These are phyloP conservation scores for Danielia reshetovae DNA, from an alignment of 805 yeast species.

Conservation along the genomic window DNA sequence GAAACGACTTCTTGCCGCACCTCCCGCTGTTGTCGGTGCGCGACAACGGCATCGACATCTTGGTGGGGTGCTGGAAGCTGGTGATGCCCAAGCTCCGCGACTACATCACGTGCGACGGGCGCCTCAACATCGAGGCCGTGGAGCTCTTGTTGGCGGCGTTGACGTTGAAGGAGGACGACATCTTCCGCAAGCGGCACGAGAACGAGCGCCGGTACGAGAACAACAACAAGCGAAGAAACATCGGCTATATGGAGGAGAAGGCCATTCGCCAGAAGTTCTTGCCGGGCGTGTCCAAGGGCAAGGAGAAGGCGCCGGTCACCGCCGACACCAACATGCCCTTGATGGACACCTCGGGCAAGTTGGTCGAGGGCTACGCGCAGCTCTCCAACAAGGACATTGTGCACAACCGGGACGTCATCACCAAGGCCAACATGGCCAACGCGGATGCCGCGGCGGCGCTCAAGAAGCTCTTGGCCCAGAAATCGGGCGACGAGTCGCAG, in stretches of 20 bases:
- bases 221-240: conserved; percentile 54
- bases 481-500: conserved; percentile 13
- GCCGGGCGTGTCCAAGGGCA: conserved; percentile 62
- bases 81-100: conserved; percentile 62
- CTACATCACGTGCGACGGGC: conserved; percentile 89
- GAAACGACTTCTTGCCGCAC: conserved; percentile 97
- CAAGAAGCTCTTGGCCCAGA: conserved; percentile 33
- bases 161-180: conserved; percentile 71
- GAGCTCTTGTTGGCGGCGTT: conserved; percentile 63
- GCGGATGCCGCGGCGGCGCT: conserved; percentile 63
- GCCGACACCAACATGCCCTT: conserved; percentile 74
- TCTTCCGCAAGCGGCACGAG: conserved; percentile 66
- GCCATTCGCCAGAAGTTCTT: conserved; percentile 41
- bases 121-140: conserved; percentile 68
- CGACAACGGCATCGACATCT: conserved; percentile 83
- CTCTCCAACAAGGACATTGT: conserved; percentile 70
- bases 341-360: conserved; percentile 69
- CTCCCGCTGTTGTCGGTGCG: conserved; percentile 92
- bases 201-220: conserved; percentile 68
- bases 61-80: conserved; percentile 81
- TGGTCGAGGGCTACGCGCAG: conserved; percentile 61
- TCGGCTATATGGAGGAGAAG: conserved; percentile 44
- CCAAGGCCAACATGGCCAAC: conserved; percentile 69
- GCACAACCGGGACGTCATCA: conserved; percentile 54
- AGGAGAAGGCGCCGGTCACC: conserved; percentile 68